These are phyloP conservation scores for Russula ochroleuca DNA, from an alignment of 768 basidiomycete genomes.

Conservation along the genomic window DNA sequence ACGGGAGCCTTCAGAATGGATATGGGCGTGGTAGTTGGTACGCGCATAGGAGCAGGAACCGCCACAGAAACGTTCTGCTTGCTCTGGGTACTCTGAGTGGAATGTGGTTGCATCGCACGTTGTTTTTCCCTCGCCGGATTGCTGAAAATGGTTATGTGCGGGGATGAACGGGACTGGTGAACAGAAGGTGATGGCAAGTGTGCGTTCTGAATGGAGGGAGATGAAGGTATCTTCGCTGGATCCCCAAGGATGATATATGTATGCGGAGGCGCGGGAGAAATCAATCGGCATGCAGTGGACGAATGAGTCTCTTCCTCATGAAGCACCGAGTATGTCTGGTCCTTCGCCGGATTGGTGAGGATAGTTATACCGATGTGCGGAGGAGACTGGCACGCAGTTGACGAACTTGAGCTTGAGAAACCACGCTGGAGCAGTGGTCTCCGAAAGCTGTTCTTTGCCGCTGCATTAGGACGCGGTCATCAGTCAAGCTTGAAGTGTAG, in stretches of 20 bases:
- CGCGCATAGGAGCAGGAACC: background rate
- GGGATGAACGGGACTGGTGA: background rate
- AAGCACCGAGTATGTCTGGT: background rate
- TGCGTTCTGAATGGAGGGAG: background rate
- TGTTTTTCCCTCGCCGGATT: background rate
- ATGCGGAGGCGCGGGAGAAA: background rate
- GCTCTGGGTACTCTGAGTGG: background rate
- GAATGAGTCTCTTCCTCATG: background rate
- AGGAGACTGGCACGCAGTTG: background rate
- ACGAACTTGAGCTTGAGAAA: background rate
- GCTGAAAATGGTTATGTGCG: background rate
- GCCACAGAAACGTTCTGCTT: background rate
- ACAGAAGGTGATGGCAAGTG: background rate
- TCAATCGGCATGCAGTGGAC: too few relatives aligned
- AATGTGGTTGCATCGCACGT: background rate
- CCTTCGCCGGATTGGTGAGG: constrained; percentile 7
- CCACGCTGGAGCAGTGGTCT: background rate
- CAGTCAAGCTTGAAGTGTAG: background rate
- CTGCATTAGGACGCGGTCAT: background rate
- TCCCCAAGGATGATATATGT: background rate
- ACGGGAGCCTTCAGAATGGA: background rate
- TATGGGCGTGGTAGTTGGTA: background rate
- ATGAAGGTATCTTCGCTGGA: background rate
- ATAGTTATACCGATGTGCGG: constrained; percentile 1
- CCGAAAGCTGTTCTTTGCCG: background rate